These are phyloP conservation scores for Zymoseptoria crescenta DNA, from an alignment of 2,329 filamentous ascomycete genomes.

Conservation along the genomic window DNA sequence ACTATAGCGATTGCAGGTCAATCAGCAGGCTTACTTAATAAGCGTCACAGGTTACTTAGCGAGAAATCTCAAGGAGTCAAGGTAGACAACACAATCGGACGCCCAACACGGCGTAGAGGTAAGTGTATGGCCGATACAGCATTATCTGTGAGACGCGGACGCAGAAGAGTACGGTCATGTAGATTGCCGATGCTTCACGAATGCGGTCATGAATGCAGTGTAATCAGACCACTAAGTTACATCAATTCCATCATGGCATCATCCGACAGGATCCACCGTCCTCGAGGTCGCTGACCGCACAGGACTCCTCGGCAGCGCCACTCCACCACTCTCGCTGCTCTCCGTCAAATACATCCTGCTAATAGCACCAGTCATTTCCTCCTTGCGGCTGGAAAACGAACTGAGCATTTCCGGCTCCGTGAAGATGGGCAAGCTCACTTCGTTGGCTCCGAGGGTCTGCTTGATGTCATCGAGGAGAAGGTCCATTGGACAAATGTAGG, in stretches of 20 bases:
- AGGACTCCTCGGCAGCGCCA: constrained; percentile 13
- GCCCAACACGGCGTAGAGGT: too few species aligned
- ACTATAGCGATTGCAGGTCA: too few species aligned
- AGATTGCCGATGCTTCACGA: too few species aligned
- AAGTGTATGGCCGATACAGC: too few species aligned
- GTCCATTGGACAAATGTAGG: constrained; percentile 95
- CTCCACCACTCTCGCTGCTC: constrained; percentile 10
- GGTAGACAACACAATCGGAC: too few species aligned
- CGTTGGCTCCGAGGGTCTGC: constrained; percentile 61
- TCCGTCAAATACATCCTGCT: constrained; percentile 14
- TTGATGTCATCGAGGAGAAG: constrained; percentile 79
- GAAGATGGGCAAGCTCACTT: constrained; percentile 63
- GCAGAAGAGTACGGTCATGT: too few species aligned
- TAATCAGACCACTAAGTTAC: background rate
- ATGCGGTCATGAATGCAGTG: too few species aligned
- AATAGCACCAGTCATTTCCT: constrained; percentile 14
- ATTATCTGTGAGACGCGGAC: too few species aligned
- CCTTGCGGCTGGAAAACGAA: constrained; percentile 5
- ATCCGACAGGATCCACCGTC: constrained; percentile 17
- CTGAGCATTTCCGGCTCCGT: constrained; percentile 19
- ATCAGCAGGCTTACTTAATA: too few species aligned
- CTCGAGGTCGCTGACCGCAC: constrained; percentile 4
- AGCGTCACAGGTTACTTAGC: too few species aligned
- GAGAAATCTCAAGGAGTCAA: too few species aligned
- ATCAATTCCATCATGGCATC: background rate